These are phyloP conservation scores for Aspergillus sclerotiicarbonarius DNA, from an alignment of 495 filamentous ascomycete species.

Conservation along the genomic window DNA sequence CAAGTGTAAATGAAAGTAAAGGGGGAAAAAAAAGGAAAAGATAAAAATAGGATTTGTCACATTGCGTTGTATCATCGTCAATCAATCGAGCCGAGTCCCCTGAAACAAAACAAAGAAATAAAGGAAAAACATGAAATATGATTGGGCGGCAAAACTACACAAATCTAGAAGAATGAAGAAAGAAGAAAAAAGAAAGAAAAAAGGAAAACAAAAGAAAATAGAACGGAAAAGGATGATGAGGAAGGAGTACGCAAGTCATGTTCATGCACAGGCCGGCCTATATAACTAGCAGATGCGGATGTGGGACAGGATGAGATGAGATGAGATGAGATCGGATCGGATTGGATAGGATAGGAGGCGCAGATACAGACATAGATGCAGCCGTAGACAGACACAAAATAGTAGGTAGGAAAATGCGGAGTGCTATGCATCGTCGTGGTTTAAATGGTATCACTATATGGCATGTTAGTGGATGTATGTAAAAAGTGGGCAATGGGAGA, in stretches of 20 bases:
- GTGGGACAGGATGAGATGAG: constrained; percentile 1
- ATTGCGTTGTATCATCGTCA: neutral
- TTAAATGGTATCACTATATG: constrained; percentile 23
- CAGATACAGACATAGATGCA: neutral
- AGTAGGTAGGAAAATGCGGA: neutral
- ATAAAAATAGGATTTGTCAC: neutral
- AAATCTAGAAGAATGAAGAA: too few species aligned
- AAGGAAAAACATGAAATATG: too few species aligned
- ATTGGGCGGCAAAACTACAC: too few species aligned
- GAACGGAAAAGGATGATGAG: neutral
- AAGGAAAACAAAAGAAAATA: too few species aligned
- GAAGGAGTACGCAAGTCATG: neutral
- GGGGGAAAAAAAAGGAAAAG: neutral
- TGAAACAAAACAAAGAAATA: too few species aligned
- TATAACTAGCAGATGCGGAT: constrained; percentile 14
- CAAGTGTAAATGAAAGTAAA: neutral
- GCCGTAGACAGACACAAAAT: neutral
- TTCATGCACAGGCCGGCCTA: constrained; percentile 11
- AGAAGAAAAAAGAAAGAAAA: neutral
- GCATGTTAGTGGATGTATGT: neutral
- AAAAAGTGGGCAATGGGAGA: neutral
- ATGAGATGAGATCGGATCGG: neutral
- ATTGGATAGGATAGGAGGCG: neutral
- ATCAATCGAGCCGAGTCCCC: too few species aligned
- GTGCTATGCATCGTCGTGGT: neutral